phyloP scores from a whole-genome alignment of 1,139 yeast genomes.

The Scheffersomyces quercinus region DNA sequence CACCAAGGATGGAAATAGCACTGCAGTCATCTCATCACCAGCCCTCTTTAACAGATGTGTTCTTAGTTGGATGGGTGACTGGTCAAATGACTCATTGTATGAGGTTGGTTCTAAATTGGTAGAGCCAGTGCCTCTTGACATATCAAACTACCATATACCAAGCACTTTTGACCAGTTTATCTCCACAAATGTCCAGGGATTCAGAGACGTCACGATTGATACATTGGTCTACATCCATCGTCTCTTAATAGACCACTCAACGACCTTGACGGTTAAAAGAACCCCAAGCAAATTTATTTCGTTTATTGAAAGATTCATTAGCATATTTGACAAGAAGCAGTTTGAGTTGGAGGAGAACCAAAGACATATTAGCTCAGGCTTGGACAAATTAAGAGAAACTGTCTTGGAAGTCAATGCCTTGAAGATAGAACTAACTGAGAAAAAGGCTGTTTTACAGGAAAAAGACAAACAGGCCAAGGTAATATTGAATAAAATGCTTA shows the following conservation, averaged over 20 bases:
- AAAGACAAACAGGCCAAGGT: conserved; percentile 72
- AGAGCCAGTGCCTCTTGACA: conserved; percentile 52
- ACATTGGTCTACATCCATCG: conserved; percentile 51
- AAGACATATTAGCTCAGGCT: conserved; percentile 70
- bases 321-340: conserved; percentile 45
- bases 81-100: conserved; percentile 56
- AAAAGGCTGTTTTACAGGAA: conserved; percentile 46
- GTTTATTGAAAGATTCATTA: conserved; percentile 49
- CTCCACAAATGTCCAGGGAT: conserved; percentile 18
- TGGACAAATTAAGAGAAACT: conserved; percentile 76
- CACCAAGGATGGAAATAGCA: conserved; percentile 36
- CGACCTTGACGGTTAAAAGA: conserved; percentile 17
- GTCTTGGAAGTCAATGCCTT: conserved; percentile 70
- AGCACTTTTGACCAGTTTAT: conserved; percentile 16
- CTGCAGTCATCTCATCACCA: conserved; percentile 69
- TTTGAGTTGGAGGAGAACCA: conserved; percentile 63
- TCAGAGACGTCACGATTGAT: conserved; percentile 51
- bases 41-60: conserved; percentile 93
- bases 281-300: conserved; percentile 61
- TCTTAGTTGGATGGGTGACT: conserved; percentile 85
- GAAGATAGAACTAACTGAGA: conserved; percentile 53
- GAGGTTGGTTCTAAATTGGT: conserved; percentile 52
- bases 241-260: conserved; percentile 2
- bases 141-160: conserved; percentile 39
- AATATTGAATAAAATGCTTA: conserved; percentile 76